Evolutionary conservation across 1,284 basidiomycete genomes (phyloP).

Genomic region (Leccinum cinnamomeum): DNA sequence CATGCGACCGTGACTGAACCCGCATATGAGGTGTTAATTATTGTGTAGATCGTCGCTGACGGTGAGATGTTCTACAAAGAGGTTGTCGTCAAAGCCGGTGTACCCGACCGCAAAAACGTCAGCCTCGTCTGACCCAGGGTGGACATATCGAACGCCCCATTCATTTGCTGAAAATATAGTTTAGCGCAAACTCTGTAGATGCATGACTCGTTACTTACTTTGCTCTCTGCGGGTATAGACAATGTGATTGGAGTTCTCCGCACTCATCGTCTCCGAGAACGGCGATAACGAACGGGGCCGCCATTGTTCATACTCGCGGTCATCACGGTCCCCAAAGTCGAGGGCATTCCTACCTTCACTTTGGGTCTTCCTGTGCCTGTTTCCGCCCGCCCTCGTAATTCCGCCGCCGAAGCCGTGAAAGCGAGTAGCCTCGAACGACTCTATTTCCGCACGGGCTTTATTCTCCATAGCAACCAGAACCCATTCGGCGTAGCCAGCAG

Average conservation of each 20-base stretch:
- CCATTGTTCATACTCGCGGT: conserved; percentile 10
- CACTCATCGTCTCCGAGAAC: conserved; percentile 11
- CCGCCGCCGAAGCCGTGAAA: conserved; percentile 3
- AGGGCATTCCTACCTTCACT: conserved; percentile 34
- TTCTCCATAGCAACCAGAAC: conserved; percentile 24
- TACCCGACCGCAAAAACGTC: conserved; percentile 31
- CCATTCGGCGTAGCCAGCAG: conserved; percentile 34
- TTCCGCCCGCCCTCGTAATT: conserved; percentile 1
- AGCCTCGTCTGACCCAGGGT: conserved; percentile 11
- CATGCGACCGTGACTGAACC: conserved; percentile 17
- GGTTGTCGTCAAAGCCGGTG: conserved; percentile 25
- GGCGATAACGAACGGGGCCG: conserved; percentile 28
- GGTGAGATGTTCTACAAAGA: conserved; percentile 28
- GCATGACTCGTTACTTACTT: conserved; percentile 14
- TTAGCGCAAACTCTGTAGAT: conserved; percentile 12
- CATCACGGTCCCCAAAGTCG: conserved; percentile 31
- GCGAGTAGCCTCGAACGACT: conserved; percentile 9
- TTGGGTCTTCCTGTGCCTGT: conserved; percentile 21
- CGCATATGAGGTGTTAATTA: conserved; percentile 22
- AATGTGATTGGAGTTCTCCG: conserved; percentile 28
- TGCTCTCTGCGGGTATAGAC: conserved; percentile 31
- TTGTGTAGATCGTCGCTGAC: conserved; percentile 29
- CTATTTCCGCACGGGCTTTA: conserved; percentile 21
- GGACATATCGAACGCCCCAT: conserved; percentile 31
- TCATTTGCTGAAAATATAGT: conserved; percentile 25